Evolutionary conservation across 2,329 filamentous ascomycete species (phyloP).

Genomic region (Colletotrichum sojae): DNA sequence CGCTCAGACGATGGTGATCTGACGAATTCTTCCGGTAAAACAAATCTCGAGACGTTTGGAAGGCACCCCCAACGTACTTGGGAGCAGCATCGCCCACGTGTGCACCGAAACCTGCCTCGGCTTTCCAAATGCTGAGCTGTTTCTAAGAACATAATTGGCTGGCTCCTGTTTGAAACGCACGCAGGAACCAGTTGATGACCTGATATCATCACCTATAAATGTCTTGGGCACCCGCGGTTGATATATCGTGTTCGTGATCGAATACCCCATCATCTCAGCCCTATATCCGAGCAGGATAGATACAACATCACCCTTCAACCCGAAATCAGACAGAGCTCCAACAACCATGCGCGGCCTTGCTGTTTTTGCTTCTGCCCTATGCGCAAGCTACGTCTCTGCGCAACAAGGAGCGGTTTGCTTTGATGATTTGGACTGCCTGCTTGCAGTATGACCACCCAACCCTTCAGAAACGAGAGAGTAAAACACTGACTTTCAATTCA

Average conservation of each 20-base stretch:
- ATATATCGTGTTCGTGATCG: not conserved
- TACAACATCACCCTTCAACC: not conserved
- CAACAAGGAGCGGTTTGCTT: slow-evolving; percentile 38
- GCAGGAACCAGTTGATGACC: not conserved
- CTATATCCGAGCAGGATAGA: no score
- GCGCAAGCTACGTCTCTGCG: slow-evolving; percentile 27
- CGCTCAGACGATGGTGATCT: slow-evolving; percentile 15
- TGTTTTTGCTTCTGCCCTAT: slow-evolving; percentile 30
- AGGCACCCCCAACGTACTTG: slow-evolving; percentile 8
- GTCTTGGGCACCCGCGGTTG: not conserved
- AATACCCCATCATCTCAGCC: not conserved
- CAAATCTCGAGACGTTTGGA: slow-evolving; percentile 37
- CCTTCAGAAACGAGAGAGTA: not conserved
- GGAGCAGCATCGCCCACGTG: not conserved
- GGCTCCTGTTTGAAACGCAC: not conserved
- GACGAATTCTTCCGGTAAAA: slow-evolving; percentile 29
- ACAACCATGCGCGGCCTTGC: slow-evolving; percentile 24
- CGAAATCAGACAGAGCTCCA: not conserved
- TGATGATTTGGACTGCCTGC: slow-evolving; percentile 32
- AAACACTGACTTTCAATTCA: not conserved
- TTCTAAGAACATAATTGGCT: slow-evolving; percentile 5
- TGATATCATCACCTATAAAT: slow-evolving; percentile 23
- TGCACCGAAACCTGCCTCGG: slow-evolving; percentile 16
- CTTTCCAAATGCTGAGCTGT: not conserved
- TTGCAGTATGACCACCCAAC: slow-evolving; percentile 7